These are phyloP conservation scores for Pelargonium australe DNA, from an alignment of 441 rosid genomes.

Conservation along the genomic window DNA sequence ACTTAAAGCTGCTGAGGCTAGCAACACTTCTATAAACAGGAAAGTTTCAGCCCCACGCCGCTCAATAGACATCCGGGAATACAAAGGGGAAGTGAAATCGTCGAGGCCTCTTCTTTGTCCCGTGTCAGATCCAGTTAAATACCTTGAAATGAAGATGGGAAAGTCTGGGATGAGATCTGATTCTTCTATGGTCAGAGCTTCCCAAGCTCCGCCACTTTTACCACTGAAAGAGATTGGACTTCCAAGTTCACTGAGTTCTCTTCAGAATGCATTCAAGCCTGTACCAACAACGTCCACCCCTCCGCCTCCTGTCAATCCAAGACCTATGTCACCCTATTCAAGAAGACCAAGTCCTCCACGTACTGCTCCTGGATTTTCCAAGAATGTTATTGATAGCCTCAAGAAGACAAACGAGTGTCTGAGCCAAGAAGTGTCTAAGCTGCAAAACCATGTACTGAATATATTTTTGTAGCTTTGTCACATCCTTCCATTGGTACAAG, in stretches of 20 bases:
- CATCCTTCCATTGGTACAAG: constrained; percentile 13
- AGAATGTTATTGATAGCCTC: constrained; percentile 53
- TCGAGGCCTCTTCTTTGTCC: constrained; percentile 62
- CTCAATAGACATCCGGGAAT: constrained; percentile 47
- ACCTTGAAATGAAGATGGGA: constrained; percentile 49
- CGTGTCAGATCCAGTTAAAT: constrained; percentile 46
- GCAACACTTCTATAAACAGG: constrained; percentile 54
- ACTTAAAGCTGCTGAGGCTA: constrained; percentile 64
- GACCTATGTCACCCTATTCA: constrained; percentile 88
- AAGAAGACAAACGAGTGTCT: constrained; percentile 62
- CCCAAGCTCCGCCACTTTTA: constrained; percentile 67
- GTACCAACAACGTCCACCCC: constrained; percentile 65
- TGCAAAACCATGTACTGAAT: constrained; percentile 67
- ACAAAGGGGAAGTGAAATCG: constrained; percentile 62
- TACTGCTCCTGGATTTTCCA: constrained; percentile 72
- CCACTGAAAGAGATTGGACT: constrained; percentile 67
- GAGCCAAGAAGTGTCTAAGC: constrained; percentile 70
- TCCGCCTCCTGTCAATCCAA: constrained; percentile 84
- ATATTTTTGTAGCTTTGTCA: constrained; percentile 1
- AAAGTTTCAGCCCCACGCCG: constrained; percentile 37
- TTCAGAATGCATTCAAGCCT: constrained; percentile 64
- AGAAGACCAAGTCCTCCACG: constrained; percentile 91
- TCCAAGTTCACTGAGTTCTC: constrained; percentile 56
- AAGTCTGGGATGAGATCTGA: constrained; percentile 45
- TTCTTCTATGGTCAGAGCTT: constrained; percentile 46